phyloP scores from a whole-genome alignment of 805 yeast genomes.

The Metschnikowia noctiluminum region DNA sequence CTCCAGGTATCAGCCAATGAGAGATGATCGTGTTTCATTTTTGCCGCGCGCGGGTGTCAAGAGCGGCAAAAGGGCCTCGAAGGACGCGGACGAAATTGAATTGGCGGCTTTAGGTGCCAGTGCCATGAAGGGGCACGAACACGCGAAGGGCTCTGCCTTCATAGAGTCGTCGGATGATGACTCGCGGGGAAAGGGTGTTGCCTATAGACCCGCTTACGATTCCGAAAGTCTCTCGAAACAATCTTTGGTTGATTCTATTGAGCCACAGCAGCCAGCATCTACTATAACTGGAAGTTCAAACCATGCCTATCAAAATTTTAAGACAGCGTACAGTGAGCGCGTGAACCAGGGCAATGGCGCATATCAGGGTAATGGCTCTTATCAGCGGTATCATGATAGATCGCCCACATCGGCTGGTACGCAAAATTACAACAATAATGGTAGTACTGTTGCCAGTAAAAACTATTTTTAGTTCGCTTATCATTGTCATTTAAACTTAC shows the following conservation, averaged over 20 bases:
- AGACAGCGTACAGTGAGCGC: constrained; percentile 16
- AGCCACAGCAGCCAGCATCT: constrained; percentile 42
- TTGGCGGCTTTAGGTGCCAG: constrained; percentile 71
- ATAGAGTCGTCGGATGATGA: constrained; percentile 33
- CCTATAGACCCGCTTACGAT: constrained; percentile 12
- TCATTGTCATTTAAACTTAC: not conserved
- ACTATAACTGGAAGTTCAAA: constrained; percentile 41
- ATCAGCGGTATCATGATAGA: constrained; percentile 12
- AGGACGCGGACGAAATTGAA: constrained; percentile 50
- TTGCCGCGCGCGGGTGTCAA: constrained; percentile 58
- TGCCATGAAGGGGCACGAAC: constrained; percentile 61
- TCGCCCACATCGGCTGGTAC: not conserved
- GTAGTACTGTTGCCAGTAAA: constrained; percentile 1
- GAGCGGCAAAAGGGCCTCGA: constrained; percentile 24
- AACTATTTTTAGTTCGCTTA: constrained; percentile 7
- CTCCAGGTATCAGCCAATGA: constrained; percentile 91
- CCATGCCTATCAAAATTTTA: constrained; percentile 25
- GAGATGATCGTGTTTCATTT: constrained; percentile 95
- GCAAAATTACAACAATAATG: not conserved
- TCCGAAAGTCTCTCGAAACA: constrained; percentile 13
- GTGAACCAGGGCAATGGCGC: not conserved
- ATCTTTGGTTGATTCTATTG: constrained; percentile 20
- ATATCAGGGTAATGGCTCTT: constrained; percentile 4
- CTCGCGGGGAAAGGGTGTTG: constrained; percentile 6
- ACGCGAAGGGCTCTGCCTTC: constrained; percentile 25